A percentile compares a stretch with the other conserved stretches of the same genome.
Evolutionary conservation across 257 asterid species (phyloP).

Genomic region (Euphrasia confusa): DNA sequence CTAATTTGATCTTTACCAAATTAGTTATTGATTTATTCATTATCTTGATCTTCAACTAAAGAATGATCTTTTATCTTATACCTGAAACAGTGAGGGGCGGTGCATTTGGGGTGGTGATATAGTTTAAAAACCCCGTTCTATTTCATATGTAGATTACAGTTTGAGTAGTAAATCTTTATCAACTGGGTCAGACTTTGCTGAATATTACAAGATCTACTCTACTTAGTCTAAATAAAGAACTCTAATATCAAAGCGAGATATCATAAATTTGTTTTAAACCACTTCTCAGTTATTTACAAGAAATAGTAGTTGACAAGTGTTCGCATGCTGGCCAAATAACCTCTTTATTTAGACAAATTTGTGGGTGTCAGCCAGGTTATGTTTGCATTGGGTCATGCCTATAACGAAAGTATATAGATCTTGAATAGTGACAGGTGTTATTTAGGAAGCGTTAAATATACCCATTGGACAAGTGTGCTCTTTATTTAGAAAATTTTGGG

Average conservation of each 20-base stretch:
- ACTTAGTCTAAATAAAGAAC: not conserved
- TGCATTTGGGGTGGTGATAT: not conserved
- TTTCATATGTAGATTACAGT: not conserved
- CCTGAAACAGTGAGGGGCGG: not conserved
- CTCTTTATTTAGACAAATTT: not conserved
- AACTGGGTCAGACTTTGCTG: not conserved
- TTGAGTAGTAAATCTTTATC: not conserved
- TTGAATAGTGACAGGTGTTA: not conserved
- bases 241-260: not conserved
- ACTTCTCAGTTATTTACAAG: not conserved
- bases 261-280: not conserved
- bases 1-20: too few relatives aligned
- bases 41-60: too few relatives aligned
- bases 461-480: too few relatives aligned
- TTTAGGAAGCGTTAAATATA: too few relatives aligned
- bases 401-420: not conserved
- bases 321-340: not conserved
- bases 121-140: not conserved
- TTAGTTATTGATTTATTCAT: too few relatives aligned
- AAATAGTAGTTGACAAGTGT: not conserved
- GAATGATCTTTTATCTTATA: too few relatives aligned
- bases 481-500: too few relatives aligned
- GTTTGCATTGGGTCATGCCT: not conserved
- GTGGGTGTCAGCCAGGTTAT: not conserved
- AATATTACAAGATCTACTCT: not conserved